phyloP scores from a whole-genome alignment of 1,284 basidiomycete genomes.

The Leccinum colubrinum region DNA sequence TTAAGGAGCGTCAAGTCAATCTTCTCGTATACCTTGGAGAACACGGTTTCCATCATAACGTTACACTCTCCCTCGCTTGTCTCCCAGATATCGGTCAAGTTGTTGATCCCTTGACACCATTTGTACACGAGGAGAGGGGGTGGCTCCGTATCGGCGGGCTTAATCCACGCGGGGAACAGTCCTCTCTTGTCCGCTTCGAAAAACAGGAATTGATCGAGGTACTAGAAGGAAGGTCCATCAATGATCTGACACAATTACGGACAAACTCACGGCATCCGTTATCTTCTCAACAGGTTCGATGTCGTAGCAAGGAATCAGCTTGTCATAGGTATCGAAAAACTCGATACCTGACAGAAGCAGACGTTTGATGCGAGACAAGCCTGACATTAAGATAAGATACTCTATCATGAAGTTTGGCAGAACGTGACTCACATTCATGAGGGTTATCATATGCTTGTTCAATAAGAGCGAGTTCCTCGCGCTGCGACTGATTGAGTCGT shows the following conservation, averaged over 20 bases:
- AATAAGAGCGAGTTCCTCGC: conserved; percentile 93
- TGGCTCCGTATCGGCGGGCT: conserved; percentile 94
- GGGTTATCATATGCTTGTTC: conserved; percentile 97
- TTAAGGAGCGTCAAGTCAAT: conserved; percentile 94
- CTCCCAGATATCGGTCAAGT: conserved; percentile 94
- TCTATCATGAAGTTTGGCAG: background rate
- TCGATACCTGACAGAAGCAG: conserved; percentile 91
- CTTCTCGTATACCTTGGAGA: conserved; percentile 97
- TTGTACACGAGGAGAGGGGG: conserved; percentile 97
- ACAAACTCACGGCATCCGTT: conserved; percentile 77
- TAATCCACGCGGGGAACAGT: conserved; percentile 97
- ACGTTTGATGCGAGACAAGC: conserved; percentile 94
- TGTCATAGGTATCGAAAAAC: conserved; percentile 95
- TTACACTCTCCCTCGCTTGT: conserved; percentile 95
- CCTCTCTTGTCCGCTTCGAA: conserved; percentile 96
- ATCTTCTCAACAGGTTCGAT: conserved; percentile 99
- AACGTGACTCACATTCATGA: conserved; percentile 66
- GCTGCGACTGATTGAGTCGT: conserved; percentile 93
- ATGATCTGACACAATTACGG: background rate
- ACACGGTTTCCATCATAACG: conserved; percentile 96
- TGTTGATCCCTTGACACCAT: conserved; percentile 95
- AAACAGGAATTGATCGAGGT: conserved; percentile 89
- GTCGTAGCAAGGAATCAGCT: conserved; percentile 96
- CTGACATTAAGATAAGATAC: conserved; percentile 32
- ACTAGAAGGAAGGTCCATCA: conserved; percentile 41